Base-by-base conservation (phyloP, 805 yeast genomes). In the Yarrowia keelungensis region DNA sequence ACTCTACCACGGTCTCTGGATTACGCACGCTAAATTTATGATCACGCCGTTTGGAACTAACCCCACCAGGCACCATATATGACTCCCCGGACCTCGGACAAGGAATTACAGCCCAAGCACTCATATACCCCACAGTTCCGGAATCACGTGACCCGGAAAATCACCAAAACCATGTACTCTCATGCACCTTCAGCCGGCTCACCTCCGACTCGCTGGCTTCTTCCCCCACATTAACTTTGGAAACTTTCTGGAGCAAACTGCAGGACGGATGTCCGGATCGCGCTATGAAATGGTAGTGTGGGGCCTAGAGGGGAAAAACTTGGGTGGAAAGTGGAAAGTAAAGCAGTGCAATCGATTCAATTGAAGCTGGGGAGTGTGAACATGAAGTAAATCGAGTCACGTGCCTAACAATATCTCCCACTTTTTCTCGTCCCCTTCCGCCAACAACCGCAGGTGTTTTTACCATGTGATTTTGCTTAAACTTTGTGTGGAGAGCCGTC, bases 211-310 rank as follows among this genome's bases (percentile, higher is more conserved):
- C 59, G 58, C 43, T 36, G 22, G 11, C 43, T 12, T 38, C 14
- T 26, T 54, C 46, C 61, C 62, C 62, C 62, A 56, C 47, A 56
- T 56, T 11, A 41, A 26, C 62, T 41, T 26, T 42, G 11, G 39
- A 56, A 56, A 56, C 47, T 56, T 56, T 56, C 62, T 56, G 62
- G 47, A 56, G 47, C 62, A 56, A 41, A 41, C 62, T 56, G 62
- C 62, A 56, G 62, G 47, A 56, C 62, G 62, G 62, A 56, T 56
- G 62, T 56, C 62, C 62, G 62, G 62, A 56, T 56, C 62, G 62
- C 39, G 47, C 62, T 56, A 56, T 16, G 32, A 26, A 3, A 26
- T 26, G 32, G 32, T 26, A 26, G 32, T 26, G 32, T 26, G 32
- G 32, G 12, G 46, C 7, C 46, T 7, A 42, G 46, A 42, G 19